Evolutionary conservation across 192 early-diverging fungal species (phyloP).

Genomic region (Coemansia sp.): DNA sequence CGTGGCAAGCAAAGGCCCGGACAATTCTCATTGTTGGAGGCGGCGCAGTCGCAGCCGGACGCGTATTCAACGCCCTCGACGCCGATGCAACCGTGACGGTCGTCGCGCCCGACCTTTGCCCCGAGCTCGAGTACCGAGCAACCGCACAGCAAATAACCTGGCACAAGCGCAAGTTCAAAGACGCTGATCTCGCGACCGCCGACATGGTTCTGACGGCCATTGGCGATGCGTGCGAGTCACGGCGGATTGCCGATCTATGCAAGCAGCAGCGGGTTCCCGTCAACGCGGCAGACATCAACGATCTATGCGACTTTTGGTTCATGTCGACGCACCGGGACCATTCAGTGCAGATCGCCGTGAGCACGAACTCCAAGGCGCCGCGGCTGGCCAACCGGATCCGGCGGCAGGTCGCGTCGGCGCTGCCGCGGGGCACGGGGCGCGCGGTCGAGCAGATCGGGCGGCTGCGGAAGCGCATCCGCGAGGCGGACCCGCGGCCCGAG

Average conservation of each 20-base stretch:
- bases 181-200: slow-evolving; percentile 44
- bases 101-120: slow-evolving; percentile 66
- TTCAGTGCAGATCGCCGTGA: slow-evolving; percentile 86
- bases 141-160: slow-evolving; percentile 56
- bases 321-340: slow-evolving; percentile 81
- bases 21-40: slow-evolving; percentile 91
- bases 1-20: slow-evolving; percentile 71
- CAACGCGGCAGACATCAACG: slow-evolving; percentile 90
- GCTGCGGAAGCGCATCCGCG: slow-evolving; percentile 62
- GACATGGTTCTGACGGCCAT: slow-evolving; percentile 71
- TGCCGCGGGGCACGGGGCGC: slow-evolving; percentile 61
- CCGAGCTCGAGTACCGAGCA: slow-evolving; percentile 66
- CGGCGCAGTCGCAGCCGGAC: slow-evolving; percentile 76
- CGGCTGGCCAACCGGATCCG: slow-evolving; percentile 83
- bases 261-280: slow-evolving; percentile 74
- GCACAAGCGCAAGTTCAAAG: slow-evolving; percentile 47
- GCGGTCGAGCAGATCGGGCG: slow-evolving; percentile 72
- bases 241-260: slow-evolving; percentile 65
- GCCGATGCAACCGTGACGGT: slow-evolving; percentile 78
- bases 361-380: slow-evolving; percentile 85
- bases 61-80: slow-evolving; percentile 78
- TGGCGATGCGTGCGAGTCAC: slow-evolving; percentile 66
- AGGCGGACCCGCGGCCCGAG: slow-evolving; percentile 59
- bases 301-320: slow-evolving; percentile 92
- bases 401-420: slow-evolving; percentile 58